Percentiles rank a stretch among this genome's conserved stretches.
These are phyloP conservation scores for Wickerhamiella allomyrinae DNA, from an alignment of 805 yeast species.

Conservation along the genomic window DNA sequence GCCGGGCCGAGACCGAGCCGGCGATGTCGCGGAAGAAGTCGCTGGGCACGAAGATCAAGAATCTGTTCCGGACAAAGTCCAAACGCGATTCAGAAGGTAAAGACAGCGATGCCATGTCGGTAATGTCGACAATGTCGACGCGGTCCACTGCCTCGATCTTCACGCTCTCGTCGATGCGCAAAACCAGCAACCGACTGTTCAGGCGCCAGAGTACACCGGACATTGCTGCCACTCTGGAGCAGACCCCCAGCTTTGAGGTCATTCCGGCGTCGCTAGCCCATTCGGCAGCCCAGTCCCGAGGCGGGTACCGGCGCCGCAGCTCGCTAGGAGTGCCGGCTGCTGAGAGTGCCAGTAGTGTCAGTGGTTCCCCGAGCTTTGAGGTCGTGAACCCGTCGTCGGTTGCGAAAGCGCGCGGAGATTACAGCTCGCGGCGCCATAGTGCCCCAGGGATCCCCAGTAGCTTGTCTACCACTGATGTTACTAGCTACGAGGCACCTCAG, in stretches of 20 bases:
- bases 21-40: neutral
- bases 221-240: neutral
- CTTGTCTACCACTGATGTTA: no score
- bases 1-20: neutral
- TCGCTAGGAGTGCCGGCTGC: neutral
- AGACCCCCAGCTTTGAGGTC: conserved; percentile 1
- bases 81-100: neutral
- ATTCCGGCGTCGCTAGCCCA: neutral
- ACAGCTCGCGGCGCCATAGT: no score
- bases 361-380: no score
- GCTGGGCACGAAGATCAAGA: conserved; percentile 3
- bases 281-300: neutral
- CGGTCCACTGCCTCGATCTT: conserved; percentile 17
- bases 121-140: neutral
- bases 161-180: neutral
- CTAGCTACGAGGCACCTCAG: no score
- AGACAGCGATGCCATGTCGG: neutral
- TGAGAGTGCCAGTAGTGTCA: no score
- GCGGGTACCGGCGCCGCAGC: neutral
- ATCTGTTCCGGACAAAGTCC: neutral
- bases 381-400: no score
- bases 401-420: no score
- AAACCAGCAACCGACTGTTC: neutral
- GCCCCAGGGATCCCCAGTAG: no score
- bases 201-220: neutral